Evolutionary conservation across 495 filamentous ascomycete species (phyloP).

Genomic region (Thozetella sp.): DNA sequence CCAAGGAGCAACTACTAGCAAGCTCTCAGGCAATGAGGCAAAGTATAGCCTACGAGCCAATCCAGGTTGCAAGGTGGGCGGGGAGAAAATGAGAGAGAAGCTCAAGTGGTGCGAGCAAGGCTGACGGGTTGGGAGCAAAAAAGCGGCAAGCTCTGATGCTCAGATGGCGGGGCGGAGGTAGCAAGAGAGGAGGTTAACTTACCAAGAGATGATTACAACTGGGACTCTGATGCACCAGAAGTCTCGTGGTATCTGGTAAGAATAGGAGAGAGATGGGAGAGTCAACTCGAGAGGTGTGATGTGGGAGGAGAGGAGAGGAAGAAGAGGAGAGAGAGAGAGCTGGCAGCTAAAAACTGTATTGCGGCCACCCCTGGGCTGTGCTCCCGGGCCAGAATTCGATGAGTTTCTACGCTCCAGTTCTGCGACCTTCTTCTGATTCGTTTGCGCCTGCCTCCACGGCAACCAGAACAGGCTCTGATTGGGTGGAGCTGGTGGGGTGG

Average conservation of each 20-base stretch:
- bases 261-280: slow-evolving; percentile 13
- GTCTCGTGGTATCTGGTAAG: slow-evolving; percentile 8
- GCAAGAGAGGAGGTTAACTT: slow-evolving; percentile 3
- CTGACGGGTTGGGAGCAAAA: background rate
- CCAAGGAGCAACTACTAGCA: too few species aligned
- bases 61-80: background rate
- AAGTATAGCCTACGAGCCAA: too few species aligned
- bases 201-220: slow-evolving; percentile 5
- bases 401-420: slow-evolving; percentile 38
- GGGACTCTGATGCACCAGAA: slow-evolving; percentile 7
- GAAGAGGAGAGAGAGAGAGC: slow-evolving; percentile 16
- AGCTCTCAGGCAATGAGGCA: too few species aligned
- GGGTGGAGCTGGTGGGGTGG: slow-evolving; percentile 13
- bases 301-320: slow-evolving; percentile 14
- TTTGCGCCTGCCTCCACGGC: slow-evolving; percentile 27
- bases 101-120: slow-evolving; percentile 1
- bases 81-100: slow-evolving; percentile 2
- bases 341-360: slow-evolving; percentile 35
- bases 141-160: background rate
- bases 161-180: background rate
- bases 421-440: slow-evolving; percentile 30
- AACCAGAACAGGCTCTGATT: slow-evolving; percentile 20
- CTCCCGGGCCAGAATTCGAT: slow-evolving; percentile 30
- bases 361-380: slow-evolving; percentile 23
- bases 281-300: slow-evolving; percentile 10